Conservation (phyloP, 2,329 filamentous ascomycete genomes). For the Pseudogymnoascus sp. region DNA sequence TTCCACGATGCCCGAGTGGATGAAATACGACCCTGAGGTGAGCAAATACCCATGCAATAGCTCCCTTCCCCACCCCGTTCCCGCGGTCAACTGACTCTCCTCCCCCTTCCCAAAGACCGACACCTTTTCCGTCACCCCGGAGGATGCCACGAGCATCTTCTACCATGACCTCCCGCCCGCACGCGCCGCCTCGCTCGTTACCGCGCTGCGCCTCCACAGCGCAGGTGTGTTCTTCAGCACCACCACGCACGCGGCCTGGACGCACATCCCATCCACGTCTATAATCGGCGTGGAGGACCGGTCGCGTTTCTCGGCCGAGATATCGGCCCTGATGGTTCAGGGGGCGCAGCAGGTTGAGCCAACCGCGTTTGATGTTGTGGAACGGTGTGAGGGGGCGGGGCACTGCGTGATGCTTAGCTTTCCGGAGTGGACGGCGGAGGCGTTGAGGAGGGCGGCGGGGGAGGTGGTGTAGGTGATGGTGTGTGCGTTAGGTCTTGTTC, state of each 20-base stretch:
- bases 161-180: neutral
- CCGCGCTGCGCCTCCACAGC: neutral
- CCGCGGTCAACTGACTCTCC: neutral
- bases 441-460: neutral
- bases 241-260: slow-evolving; percentile 6
- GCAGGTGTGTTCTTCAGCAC: slow-evolving; percentile 9
- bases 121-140: neutral
- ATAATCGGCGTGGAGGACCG: slow-evolving; percentile 1
- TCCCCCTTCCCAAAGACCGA: neutral
- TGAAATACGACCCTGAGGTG: neutral
- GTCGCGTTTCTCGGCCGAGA: neutral
- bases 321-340: slow-evolving; percentile 18
- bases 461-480: neutral
- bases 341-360: slow-evolving; percentile 16
- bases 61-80: too few relatives aligned
- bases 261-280: slow-evolving; percentile 9
- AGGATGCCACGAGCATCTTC: neutral
- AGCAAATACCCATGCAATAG: neutral
- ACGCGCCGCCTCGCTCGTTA: neutral
- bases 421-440: slow-evolving; percentile 17
- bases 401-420: slow-evolving; percentile 16
- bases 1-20: neutral
- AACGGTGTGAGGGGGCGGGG: slow-evolving; percentile 19
- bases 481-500: neutral
- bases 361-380: slow-evolving; percentile 20